Base-by-base conservation (phyloP, 495 filamentous ascomycete species). In the Rhizodiscina lignyota region DNA sequence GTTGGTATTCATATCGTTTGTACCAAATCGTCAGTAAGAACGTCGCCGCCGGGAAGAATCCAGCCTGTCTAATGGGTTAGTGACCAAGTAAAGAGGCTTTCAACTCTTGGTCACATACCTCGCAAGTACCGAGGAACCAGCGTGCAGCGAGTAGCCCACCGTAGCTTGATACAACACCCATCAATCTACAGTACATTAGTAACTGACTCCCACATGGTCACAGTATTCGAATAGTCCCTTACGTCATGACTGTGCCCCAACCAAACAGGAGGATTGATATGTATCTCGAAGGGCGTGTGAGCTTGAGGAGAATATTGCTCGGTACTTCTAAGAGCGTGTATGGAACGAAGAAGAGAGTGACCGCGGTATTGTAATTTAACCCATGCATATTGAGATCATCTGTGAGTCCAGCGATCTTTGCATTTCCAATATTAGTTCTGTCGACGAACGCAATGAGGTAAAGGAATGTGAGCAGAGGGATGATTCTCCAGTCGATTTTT, bases 401-500 rank as follows among this genome's bases (percentile, higher is more conserved):
- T 5, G 20, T 19, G 17, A 35, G 5, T 16, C 33, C 33, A 5
- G 10, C 10, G 21, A 35, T 35, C 10, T 19, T 10, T 11, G 33
- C 33, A 23, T 35, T 35, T 5, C 33, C 33, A 27, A 27, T 27
- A 27, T 27, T 27, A 13, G 24, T 8, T 13, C 24, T 6, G 24
- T 27, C 24, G 13, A 27, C 13, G 24, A 27, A 27, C 24, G 24
- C 6, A 27, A 27, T 13, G 13, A 27, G 24, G 24, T 27, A 27
- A 27, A 27, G 24, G 13, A 27, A 27, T 8, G 24, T 27, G 24
- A 27, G 24, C 13, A 27, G 13, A 6, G 24, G 24, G 8, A 27
- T 13, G 6, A 27, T 27, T n/a, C 39, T 12, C 6, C 23, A 38
- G 16, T 27, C 35, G 27, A 37, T 30, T 30, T 37, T 37, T 18